Evolutionary conservation across 1,284 basidiomycete genomes (phyloP), one percentile per base, ranked within the genome.

Genomic region (Puccinia coronata): DNA sequence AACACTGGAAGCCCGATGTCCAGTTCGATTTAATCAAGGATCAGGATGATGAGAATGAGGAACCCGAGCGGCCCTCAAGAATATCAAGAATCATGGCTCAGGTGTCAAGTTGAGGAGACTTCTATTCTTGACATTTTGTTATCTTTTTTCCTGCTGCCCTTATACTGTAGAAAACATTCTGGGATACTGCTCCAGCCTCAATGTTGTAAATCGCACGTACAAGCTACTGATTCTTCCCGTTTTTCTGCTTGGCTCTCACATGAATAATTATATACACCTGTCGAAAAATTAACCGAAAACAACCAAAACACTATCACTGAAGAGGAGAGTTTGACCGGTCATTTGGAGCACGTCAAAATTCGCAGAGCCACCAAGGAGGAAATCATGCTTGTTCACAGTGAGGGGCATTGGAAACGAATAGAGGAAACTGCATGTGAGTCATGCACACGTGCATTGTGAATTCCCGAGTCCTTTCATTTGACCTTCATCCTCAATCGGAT

Each of bases 331-430:
- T 89, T 92, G 83, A 88, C 92, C 69, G 84, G 87, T 28, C 89
- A 90, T 83, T 97, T 98, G 94, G 90, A 91, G 84, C 89, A 89
- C 82, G 87, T 99, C 47, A 90, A 90, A 0, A 92, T 93, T 83
- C 89, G 93, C 57, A 89, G 91, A 72, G 94, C 92, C 4, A 88
- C 89, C 59, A 90, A 90, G 82, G 89, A 92, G 55, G 96, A 99
- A 87, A 93, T 92, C 12, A 87, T 93, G 79, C 90, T 97, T 12
- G 94, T 98, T 0, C 96, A 99, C 86, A 92, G 91, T 73, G 90
- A 92, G 83, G 92, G 92, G 74, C 91, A 96, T 83, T 98, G 95
- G 95, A 90, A 95, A 82, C 94, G 94, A 86, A 92, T 99, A 28
- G 88, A 92, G 83, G 75, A 51, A 63, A 78, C 75, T 39, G 61